A percentile compares a stretch with the other conserved stretches of the same genome.
Conservation (phyloP, 441 rosid genomes). For the Erysimum cheiri region DNA sequence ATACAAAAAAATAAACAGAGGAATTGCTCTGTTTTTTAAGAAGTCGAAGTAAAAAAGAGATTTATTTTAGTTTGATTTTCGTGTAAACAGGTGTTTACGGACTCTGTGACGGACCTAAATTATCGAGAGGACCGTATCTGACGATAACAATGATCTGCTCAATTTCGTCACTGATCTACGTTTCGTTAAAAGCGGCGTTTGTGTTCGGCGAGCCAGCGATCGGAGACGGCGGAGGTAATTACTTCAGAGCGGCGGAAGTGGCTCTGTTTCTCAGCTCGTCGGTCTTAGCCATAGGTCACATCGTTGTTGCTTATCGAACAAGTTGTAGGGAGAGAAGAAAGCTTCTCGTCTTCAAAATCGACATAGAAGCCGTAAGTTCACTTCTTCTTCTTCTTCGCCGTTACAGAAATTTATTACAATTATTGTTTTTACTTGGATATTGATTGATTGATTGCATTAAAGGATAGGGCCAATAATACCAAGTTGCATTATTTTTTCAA, state of each 20-base stretch:
- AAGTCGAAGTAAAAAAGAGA: background rate
- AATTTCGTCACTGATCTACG: constrained; percentile 64
- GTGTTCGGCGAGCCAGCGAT: constrained; percentile 57
- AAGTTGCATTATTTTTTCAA: constrained; percentile 37
- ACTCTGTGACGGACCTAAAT: constrained; percentile 79
- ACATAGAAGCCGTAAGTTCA: constrained; percentile 93
- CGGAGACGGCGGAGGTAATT: constrained; percentile 44
- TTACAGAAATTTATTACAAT: too few species aligned
- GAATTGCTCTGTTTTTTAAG: constrained; percentile 16
- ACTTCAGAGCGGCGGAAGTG: constrained; percentile 62
- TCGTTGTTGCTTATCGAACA: constrained; percentile 77
- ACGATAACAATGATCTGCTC: constrained; percentile 75
- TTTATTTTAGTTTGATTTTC: background rate
- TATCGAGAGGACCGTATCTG: constrained; percentile 78
- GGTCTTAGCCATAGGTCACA: constrained; percentile 68
- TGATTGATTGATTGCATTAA: too few species aligned
- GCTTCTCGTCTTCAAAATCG: constrained; percentile 91
- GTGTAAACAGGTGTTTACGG: constrained; percentile 72
- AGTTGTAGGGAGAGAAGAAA: constrained; percentile 93
- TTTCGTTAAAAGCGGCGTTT: constrained; percentile 79
- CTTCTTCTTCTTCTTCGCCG: constrained; percentile 28
- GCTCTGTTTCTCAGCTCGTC: constrained; percentile 72
- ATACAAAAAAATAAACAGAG: background rate
- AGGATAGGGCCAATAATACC: constrained; percentile 25
- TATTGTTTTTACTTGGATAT: too few species aligned